Conservation (phyloP, 805 yeast species). For the Myxozyma melibiosi region DNA sequence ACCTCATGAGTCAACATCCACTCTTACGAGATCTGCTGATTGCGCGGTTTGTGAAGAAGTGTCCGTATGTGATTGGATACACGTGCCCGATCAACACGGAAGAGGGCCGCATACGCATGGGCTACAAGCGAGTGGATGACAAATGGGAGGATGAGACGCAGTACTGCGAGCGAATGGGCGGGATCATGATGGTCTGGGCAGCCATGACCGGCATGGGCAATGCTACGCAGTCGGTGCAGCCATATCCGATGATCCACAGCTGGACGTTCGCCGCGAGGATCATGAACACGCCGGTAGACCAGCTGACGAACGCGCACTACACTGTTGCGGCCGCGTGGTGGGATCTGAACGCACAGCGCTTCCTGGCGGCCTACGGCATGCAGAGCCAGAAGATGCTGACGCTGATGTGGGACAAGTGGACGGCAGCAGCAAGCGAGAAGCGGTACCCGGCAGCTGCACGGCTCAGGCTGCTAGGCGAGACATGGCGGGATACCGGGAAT, state of each 20-base stretch:
- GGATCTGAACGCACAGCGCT: slow-evolving; percentile 73
- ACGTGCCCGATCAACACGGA: slow-evolving; percentile 75
- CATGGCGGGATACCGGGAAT: slow-evolving; percentile 57
- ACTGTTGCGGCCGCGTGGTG: slow-evolving; percentile 82
- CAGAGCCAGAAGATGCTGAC: slow-evolving; percentile 69
- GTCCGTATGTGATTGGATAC: slow-evolving; percentile 86
- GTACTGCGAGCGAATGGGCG: slow-evolving; percentile 84
- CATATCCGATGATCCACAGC: slow-evolving; percentile 56
- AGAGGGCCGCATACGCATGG: slow-evolving; percentile 82
- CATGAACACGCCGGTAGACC: slow-evolving; percentile 56
- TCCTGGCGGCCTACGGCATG: slow-evolving; percentile 59
- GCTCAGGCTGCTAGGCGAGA: slow-evolving; percentile 75
- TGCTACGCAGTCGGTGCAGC: slow-evolving; percentile 44
- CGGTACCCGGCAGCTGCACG: slow-evolving; percentile 79
- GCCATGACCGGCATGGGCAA: slow-evolving; percentile 61
- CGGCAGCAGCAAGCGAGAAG: slow-evolving; percentile 52
- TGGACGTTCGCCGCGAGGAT: slow-evolving; percentile 79
- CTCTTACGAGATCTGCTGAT: slow-evolving; percentile 59
- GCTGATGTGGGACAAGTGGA: slow-evolving; percentile 54
- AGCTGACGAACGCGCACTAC: slow-evolving; percentile 69
- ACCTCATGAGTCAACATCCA: slow-evolving; percentile 54
- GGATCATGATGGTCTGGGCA: slow-evolving; percentile 79
- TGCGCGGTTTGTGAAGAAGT: slow-evolving; percentile 87
- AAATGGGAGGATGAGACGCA: slow-evolving; percentile 59
- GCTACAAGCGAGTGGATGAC: slow-evolving; percentile 67